Evolutionary conservation across 192 early-diverging fungal genomes (phyloP).

Genomic region (Endogone sp.): DNA sequence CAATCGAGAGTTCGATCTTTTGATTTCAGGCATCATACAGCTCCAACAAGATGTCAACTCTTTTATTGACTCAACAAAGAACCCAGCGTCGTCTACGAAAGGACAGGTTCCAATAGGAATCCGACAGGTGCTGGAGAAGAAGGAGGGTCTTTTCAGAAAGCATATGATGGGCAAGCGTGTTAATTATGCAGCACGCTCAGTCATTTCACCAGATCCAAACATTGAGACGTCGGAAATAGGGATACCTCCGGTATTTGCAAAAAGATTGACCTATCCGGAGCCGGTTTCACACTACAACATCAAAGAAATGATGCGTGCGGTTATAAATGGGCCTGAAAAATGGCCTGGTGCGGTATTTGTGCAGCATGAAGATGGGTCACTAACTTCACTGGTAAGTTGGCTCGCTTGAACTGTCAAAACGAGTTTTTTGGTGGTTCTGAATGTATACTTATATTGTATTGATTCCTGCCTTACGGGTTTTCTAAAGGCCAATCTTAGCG

Average conservation of each 20-base stretch:
- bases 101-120: slow-evolving; percentile 85
- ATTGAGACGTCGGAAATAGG: slow-evolving; percentile 98
- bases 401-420: not conserved
- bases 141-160: slow-evolving; percentile 98
- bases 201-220: slow-evolving; percentile 97
- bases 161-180: slow-evolving; percentile 99
- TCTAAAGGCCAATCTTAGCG: slow-evolving; percentile 55
- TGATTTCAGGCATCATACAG: slow-evolving; percentile 49
- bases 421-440: not conserved
- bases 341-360: slow-evolving; percentile 98
- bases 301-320: slow-evolving; percentile 82
- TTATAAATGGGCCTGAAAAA: slow-evolving; percentile 90
- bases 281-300: slow-evolving; percentile 96
- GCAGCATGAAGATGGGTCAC: slow-evolving; percentile 92
- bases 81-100: slow-evolving; percentile 52
- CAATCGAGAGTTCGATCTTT: slow-evolving; percentile 7
- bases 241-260: slow-evolving; percentile 94
- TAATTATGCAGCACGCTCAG: slow-evolving; percentile 96
- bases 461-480: too few species aligned
- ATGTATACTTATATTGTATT: not conserved
- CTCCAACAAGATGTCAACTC: slow-evolving; percentile 90
- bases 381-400: slow-evolving; percentile 57
- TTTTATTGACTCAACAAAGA: slow-evolving; percentile 90
- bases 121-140: slow-evolving; percentile 96
- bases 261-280: slow-evolving; percentile 94